Evolutionary conservation across 257 asterid genomes (phyloP).

Genomic region (Misopates orontium): DNA sequence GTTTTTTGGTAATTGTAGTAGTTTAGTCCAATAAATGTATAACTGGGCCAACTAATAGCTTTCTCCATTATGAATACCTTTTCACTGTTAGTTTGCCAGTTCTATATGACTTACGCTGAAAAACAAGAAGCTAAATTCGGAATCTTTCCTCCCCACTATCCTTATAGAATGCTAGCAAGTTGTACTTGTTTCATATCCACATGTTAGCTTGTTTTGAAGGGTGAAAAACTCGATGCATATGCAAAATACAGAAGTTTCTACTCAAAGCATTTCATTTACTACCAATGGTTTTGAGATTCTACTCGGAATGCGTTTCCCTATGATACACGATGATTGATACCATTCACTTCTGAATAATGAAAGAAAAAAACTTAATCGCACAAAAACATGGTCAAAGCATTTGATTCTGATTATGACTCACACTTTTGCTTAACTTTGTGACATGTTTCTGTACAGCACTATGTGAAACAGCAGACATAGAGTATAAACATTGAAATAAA

Average conservation of each 20-base stretch:
- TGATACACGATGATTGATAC: neutral
- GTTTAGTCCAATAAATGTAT: neutral
- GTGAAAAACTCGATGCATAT: neutral
- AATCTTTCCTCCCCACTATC: neutral
- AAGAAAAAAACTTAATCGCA: neutral
- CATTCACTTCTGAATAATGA: neutral
- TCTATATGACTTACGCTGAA: neutral
- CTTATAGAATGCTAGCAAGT: slow-evolving; percentile 3
- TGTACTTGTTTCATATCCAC: neutral
- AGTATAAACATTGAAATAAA: neutral
- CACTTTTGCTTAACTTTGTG: neutral
- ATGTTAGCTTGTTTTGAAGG: neutral
- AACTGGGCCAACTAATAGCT: neutral
- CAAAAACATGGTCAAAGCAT: neutral
- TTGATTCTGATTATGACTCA: neutral
- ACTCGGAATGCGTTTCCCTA: neutral
- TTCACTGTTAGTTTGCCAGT: neutral
- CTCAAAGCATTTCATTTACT: neutral
- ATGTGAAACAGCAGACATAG: neutral
- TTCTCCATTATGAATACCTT: neutral
- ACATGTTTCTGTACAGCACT: neutral
- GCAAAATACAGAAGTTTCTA: neutral
- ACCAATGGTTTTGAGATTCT: neutral
- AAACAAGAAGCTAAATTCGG: neutral
- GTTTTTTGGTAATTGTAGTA: slow-evolving; percentile 5